Evolutionary conservation across 169 alveolate species (phyloP).

Genomic region (Sarcocystis neurona): DNA sequence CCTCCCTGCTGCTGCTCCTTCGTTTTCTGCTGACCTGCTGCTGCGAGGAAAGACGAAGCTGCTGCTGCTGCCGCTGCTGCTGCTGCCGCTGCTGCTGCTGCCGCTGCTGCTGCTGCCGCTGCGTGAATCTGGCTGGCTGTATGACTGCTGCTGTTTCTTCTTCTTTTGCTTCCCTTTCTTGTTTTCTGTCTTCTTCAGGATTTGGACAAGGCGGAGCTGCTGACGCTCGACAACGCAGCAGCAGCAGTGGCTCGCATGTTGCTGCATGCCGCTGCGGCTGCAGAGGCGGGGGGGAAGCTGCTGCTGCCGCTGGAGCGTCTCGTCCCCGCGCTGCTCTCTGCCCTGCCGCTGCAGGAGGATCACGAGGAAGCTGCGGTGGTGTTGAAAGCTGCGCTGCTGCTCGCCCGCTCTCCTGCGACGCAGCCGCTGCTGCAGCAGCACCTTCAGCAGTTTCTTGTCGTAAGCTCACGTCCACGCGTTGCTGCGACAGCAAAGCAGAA

Average conservation of each 20-base stretch:
- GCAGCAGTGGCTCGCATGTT: slow-evolving; percentile 53
- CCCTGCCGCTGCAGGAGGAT: slow-evolving; percentile 46
- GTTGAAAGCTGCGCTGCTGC: slow-evolving; percentile 44
- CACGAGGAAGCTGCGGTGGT: slow-evolving; percentile 37
- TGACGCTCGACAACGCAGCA: slow-evolving; percentile 54
- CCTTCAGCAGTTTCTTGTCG: slow-evolving; percentile 44
- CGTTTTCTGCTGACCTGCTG: too few species aligned
- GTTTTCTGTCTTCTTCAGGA: slow-evolving; percentile 31
- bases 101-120: not conserved
- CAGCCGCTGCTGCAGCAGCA: slow-evolving; percentile 43
- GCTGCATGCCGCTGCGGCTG: slow-evolving; percentile 29
- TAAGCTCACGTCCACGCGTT: not conserved
- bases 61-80: slow-evolving; percentile 48
- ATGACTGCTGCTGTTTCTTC: too few species aligned
- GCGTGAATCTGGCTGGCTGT: too few species aligned
- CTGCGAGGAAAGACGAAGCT: too few species aligned
- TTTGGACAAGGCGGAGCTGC: slow-evolving; percentile 40
- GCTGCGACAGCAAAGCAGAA: not conserved
- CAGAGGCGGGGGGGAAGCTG: too few species aligned
- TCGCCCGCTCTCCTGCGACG: slow-evolving; percentile 28
- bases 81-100: slow-evolving; percentile 10
- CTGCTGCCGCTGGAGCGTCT: slow-evolving; percentile 46
- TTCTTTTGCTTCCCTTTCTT: too few species aligned
- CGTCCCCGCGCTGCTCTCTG: slow-evolving; percentile 4
- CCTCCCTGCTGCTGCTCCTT: too few species aligned